Conservation (phyloP, 2,329 filamentous ascomycete genomes). For the Alternaria triticimaculans region DNA sequence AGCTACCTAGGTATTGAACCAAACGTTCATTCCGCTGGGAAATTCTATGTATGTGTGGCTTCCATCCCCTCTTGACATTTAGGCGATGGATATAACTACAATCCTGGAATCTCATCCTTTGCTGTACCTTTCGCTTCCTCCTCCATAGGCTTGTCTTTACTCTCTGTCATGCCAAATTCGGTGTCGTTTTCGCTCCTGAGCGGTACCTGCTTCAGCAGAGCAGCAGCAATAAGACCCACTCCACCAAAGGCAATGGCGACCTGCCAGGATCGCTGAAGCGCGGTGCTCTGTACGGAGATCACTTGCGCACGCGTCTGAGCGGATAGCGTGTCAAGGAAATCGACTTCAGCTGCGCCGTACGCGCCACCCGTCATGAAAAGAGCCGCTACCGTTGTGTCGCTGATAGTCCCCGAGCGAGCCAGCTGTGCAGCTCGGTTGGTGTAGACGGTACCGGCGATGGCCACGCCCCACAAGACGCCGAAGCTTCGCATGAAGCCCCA, state of each 20-base stretch:
- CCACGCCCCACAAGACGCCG: conserved; percentile 28
- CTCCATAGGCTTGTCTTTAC: background rate
- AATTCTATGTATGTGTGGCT: background rate
- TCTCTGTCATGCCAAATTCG: background rate
- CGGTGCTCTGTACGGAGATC: background rate
- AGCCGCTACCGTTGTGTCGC: background rate
- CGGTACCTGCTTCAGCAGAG: background rate
- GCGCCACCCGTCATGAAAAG: background rate
- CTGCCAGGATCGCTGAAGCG: background rate
- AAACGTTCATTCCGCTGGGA: background rate
- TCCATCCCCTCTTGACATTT: too few species aligned
- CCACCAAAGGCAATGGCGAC: background rate
- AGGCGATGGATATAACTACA: too few species aligned
- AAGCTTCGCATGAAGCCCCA: conserved; percentile 26
- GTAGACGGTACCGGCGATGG: conserved; percentile 23
- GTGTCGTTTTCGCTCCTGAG: background rate
- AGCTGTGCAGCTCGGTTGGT: conserved; percentile 1
- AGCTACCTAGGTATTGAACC: too few species aligned
- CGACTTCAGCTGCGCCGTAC: background rate
- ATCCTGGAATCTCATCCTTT: background rate
- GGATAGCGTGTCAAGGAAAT: background rate
- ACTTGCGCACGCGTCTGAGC: background rate
- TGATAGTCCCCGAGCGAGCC: background rate
- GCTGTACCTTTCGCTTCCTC: background rate
- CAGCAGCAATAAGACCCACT: background rate